Conservation (phyloP, 176 grass and related monocot genomes). For the Aegilops longissima region DNA sequence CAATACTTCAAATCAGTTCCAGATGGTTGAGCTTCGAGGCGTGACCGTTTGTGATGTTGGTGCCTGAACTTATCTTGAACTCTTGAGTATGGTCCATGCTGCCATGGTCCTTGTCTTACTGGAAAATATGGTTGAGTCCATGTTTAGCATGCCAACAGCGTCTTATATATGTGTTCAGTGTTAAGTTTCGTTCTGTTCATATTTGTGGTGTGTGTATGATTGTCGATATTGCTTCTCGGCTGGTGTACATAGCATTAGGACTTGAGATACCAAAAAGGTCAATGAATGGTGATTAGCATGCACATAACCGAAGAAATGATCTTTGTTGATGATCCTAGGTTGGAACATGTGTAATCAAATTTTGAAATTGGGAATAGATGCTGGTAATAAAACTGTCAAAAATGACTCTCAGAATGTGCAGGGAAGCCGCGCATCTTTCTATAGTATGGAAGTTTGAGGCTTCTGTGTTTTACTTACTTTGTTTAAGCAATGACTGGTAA, state of each 20-base stretch:
- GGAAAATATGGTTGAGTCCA: constrained; percentile 1
- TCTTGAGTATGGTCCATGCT: background rate
- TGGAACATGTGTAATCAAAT: constrained; percentile 6
- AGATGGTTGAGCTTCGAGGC: constrained; percentile 48
- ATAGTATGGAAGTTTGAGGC: background rate
- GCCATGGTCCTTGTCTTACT: background rate
- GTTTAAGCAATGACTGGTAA: background rate
- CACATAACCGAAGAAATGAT: constrained; percentile 13
- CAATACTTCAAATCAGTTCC: constrained; percentile 61
- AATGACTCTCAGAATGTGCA: background rate
- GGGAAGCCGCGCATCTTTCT: background rate
- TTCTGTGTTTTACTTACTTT: background rate
- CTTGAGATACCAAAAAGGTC: constrained; percentile 21
- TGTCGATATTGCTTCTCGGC: constrained; percentile 30
- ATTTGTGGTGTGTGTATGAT: constrained; percentile 27
- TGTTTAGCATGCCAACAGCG: background rate
- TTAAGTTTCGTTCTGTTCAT: constrained; percentile 18
- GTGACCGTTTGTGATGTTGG: constrained; percentile 18
- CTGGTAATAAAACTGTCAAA: background rate
- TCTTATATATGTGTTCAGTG: constrained; percentile 17
- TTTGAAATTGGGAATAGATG: constrained; percentile 4
- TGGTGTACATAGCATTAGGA: constrained; percentile 44
- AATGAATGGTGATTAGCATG: constrained; percentile 9
- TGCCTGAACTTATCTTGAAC: background rate
- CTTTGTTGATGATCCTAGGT: constrained; percentile 20